Conservation (phyloP, 2,329 filamentous ascomycete genomes). For the Pyrenochaeta sp. region DNA sequence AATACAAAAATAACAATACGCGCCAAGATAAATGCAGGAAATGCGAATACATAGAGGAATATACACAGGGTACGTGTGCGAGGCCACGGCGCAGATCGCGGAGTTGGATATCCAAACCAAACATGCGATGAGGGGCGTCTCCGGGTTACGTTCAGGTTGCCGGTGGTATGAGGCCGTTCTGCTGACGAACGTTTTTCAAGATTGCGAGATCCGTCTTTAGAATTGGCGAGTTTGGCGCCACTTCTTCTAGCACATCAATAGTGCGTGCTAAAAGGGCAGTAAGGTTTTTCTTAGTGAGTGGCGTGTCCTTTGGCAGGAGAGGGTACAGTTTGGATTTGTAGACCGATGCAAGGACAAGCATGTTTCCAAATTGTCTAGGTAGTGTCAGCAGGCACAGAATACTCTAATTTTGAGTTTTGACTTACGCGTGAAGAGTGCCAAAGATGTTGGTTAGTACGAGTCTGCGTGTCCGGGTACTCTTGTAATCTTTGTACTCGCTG, state of each 20-base stretch:
- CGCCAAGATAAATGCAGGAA: constrained; percentile 23
- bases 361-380: constrained; percentile 91
- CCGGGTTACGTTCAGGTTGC: not conserved
- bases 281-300: constrained; percentile 37
- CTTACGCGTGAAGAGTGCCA: constrained; percentile 77
- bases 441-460: constrained; percentile 95
- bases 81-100: not conserved
- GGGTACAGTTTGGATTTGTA: constrained; percentile 65
- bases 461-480: constrained; percentile 67
- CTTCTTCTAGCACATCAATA: constrained; percentile 76
- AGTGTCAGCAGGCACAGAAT: constrained; percentile 11
- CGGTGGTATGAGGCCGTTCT: constrained; percentile 21
- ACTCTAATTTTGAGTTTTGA: constrained; percentile 8
- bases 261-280: constrained; percentile 59
- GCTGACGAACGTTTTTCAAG: constrained; percentile 58
- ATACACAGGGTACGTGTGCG: constrained; percentile 12
- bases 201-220: constrained; percentile 79
- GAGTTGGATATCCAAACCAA: not conserved
- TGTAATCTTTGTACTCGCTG: constrained; percentile 50
- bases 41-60: constrained; percentile 4
- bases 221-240: constrained; percentile 77
- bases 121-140: not conserved
- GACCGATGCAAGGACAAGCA: constrained; percentile 86
- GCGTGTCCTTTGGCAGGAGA: constrained; percentile 37
- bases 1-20: constrained; percentile 11